Conservation (phyloP, 208 protist species). For the Leishmania lainsoni region DNA sequence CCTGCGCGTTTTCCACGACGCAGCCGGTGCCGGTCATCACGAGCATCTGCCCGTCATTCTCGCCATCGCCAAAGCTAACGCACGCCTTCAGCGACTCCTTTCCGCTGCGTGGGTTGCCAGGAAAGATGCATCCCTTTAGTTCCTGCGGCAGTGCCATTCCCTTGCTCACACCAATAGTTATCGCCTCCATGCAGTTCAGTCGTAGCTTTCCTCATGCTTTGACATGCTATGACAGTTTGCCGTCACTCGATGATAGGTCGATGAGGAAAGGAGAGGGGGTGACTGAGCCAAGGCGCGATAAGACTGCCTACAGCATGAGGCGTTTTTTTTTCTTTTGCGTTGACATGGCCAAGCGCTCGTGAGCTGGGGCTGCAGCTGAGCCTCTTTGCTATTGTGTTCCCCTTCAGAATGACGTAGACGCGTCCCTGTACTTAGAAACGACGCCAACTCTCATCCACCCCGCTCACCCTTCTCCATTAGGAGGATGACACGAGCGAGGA, state of each 20-base stretch:
- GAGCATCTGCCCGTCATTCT: slow-evolving; percentile 54
- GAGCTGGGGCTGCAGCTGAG: neutral
- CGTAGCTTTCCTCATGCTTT: neutral
- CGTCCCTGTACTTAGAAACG: neutral
- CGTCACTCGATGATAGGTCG: neutral
- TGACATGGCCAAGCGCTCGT: neutral
- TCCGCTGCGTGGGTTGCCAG: slow-evolving; percentile 9
- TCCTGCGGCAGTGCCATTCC: slow-evolving; percentile 22
- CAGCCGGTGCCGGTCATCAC: slow-evolving; percentile 34
- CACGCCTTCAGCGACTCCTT: slow-evolving; percentile 35
- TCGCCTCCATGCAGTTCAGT: slow-evolving; percentile 48
- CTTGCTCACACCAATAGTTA: slow-evolving; percentile 48
- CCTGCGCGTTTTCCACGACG: slow-evolving; percentile 46
- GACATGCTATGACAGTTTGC: neutral
- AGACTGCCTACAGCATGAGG: neutral
- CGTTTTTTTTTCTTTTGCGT: neutral
- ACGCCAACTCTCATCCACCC: neutral
- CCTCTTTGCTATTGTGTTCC: neutral
- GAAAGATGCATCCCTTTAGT: slow-evolving; percentile 31
- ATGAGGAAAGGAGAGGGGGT: neutral
- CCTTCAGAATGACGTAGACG: neutral
- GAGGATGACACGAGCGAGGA: neutral
- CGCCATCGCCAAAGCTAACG: slow-evolving; percentile 56
- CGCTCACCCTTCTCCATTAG: neutral
- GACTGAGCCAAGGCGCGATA: neutral